A percentile compares a stretch with the other conserved stretches of the same genome.
phyloP scores from a whole-genome alignment of 2,329 filamentous ascomycete genomes.

The Fusarium anguioides region DNA sequence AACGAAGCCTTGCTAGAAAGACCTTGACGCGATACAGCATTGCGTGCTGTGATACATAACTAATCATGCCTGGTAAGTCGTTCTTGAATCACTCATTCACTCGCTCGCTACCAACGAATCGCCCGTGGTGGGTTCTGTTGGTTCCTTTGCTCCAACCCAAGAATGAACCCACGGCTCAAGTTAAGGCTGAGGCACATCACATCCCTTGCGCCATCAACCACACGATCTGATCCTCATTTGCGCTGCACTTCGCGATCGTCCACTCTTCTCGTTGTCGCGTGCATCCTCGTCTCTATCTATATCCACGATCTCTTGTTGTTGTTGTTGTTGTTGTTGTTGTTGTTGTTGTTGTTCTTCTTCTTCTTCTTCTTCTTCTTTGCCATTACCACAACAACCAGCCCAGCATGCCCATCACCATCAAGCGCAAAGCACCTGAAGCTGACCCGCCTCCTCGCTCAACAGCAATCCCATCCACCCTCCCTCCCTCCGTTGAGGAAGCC shows the following conservation, averaged over 20 bases:
- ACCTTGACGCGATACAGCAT: background rate
- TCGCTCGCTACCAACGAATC: background rate
- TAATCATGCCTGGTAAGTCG: constrained; percentile 37
- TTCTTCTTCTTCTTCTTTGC: constrained; percentile 10
- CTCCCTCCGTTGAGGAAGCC: constrained; percentile 93
- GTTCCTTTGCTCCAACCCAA: constrained; percentile 20
- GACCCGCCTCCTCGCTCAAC: constrained; percentile 49
- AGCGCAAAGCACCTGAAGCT: constrained; percentile 53
- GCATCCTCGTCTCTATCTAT: background rate
- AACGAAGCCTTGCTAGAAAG: background rate
- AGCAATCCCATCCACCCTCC: constrained; percentile 70
- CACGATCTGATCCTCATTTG: background rate
- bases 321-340: too few species aligned
- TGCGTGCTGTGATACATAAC: constrained; percentile 4
- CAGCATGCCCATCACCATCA: constrained; percentile 49
- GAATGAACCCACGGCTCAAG: constrained; percentile 8
- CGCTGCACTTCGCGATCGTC: background rate
- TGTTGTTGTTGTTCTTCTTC: too few species aligned
- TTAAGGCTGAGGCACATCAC: constrained; percentile 26
- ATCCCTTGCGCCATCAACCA: constrained; percentile 32
- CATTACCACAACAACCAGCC: constrained; percentile 11
- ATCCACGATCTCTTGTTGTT: too few species aligned
- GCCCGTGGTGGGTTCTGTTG: constrained; percentile 33
- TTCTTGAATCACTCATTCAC: constrained; percentile 2
- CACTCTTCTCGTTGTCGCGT: constrained; percentile 11